A percentile compares a stretch with the other conserved stretches of the same genome.
These are phyloP conservation scores for Exophiala alcalophila DNA, from an alignment of 2,329 filamentous ascomycete species.

Conservation along the genomic window DNA sequence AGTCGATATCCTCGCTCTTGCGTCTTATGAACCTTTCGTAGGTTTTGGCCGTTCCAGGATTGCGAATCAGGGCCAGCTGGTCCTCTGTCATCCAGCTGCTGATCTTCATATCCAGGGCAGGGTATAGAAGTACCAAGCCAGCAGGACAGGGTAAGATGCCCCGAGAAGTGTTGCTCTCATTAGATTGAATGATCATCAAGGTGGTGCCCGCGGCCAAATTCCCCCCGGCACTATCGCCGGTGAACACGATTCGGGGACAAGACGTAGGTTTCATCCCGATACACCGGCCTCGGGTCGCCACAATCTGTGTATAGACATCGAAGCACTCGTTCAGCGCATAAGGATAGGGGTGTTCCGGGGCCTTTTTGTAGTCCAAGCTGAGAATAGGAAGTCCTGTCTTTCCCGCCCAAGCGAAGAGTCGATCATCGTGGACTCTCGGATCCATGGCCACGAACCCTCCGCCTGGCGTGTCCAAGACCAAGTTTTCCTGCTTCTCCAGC, in stretches of 20 bases:
- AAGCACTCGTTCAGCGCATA: conserved; percentile 85
- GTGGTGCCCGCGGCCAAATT: conserved; percentile 77
- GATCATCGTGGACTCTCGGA: conserved; percentile 91
- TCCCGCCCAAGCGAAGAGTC: conserved; percentile 86
- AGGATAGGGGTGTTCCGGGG: conserved; percentile 79
- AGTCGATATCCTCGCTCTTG: conserved; percentile 70
- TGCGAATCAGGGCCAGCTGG: conserved; percentile 90
- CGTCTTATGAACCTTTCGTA: conserved; percentile 67
- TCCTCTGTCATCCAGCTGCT: conserved; percentile 99
- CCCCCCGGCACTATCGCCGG: conserved; percentile 78
- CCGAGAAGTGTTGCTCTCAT: conserved; percentile 41
- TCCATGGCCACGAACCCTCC: conserved; percentile 97
- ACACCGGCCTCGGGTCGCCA: conserved; percentile 69
- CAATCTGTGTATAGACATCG: conserved; percentile 74
- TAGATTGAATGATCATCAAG: conserved; percentile 83
- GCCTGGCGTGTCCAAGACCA: conserved; percentile 87
- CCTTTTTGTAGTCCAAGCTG: conserved; percentile 87
- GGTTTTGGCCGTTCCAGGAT: conserved; percentile 63
- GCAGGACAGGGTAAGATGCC: conserved; percentile 69
- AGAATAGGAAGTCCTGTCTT: conserved; percentile 84
- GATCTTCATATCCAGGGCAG: conserved; percentile 92
- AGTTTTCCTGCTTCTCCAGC: conserved; percentile 68
- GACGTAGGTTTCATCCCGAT: conserved; percentile 67
- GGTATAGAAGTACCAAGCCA: conserved; percentile 82
- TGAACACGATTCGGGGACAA: conserved; percentile 66